Evolutionary conservation across 441 rosid genomes (phyloP).

Genomic region (Euphorbia corollata): DNA sequence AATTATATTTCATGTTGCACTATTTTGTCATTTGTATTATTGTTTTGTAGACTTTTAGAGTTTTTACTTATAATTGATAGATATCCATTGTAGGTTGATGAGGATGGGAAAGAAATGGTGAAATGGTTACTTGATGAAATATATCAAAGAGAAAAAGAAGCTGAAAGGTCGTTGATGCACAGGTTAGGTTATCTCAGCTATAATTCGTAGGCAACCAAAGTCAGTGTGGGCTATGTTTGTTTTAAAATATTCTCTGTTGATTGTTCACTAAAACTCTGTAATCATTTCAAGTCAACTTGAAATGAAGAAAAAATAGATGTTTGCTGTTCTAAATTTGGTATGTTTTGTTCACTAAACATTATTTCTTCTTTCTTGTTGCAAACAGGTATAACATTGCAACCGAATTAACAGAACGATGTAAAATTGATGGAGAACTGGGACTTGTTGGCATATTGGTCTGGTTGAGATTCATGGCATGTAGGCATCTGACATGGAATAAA

Average conservation of each 20-base stretch:
- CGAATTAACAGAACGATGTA: constrained; percentile 49
- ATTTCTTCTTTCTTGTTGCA: constrained; percentile 9
- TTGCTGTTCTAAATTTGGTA: constrained; percentile 10
- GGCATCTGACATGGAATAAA: constrained; percentile 65
- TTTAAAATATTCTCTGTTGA: constrained; percentile 3
- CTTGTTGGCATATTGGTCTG: constrained; percentile 55
- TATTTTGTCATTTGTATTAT: not conserved
- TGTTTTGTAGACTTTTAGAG: not conserved
- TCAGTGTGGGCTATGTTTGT: not conserved
- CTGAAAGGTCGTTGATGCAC: constrained; percentile 69
- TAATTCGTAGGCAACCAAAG: not conserved
- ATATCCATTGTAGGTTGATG: constrained; percentile 30
- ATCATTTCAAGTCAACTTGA: not conserved
- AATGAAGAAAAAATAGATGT: not conserved
- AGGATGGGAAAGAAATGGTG: constrained; percentile 32
- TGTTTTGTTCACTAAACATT: constrained; percentile 6
- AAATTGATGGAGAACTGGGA: constrained; percentile 49
- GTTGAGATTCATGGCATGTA: constrained; percentile 59
- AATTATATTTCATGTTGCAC: not conserved
- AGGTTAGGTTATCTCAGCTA: constrained; percentile 27
- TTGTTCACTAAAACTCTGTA: not conserved
- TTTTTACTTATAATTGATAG: constrained; percentile 3
- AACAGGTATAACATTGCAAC: constrained; percentile 61
- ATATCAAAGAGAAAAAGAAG: constrained; percentile 51
- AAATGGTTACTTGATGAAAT: constrained; percentile 69